A percentile compares a stretch with the other conserved stretches of the same genome.
Evolutionary conservation across 495 filamentous ascomycete genomes (phyloP).

Genomic region (Friedmanniomyces simplex): DNA sequence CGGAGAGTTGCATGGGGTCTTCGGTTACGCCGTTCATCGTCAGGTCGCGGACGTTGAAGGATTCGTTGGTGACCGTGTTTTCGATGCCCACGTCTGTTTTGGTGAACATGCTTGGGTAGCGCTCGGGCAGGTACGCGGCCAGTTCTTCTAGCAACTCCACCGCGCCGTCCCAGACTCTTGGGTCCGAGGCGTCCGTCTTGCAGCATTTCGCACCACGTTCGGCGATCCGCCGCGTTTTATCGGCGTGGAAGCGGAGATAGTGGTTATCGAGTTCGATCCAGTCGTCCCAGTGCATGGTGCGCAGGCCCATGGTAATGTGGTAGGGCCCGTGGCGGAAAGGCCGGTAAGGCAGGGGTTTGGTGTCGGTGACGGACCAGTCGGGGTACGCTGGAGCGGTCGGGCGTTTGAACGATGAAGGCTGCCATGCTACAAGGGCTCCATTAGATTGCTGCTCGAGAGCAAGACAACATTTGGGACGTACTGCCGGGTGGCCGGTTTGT

Average conservation of each 20-base stretch:
- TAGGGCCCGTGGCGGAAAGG: slow-evolving; percentile 78
- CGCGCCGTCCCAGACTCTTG: slow-evolving; percentile 53
- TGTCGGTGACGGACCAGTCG: slow-evolving; percentile 58
- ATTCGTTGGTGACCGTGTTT: slow-evolving; percentile 63
- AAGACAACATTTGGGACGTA: slow-evolving; percentile 12
- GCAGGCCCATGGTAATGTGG: slow-evolving; percentile 75
- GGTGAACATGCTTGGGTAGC: slow-evolving; percentile 65
- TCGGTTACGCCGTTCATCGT: slow-evolving; percentile 46
- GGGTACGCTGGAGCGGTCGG: slow-evolving; percentile 58
- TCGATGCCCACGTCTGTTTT: slow-evolving; percentile 56
- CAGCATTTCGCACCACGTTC: slow-evolving; percentile 64
- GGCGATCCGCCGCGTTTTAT: slow-evolving; percentile 59
- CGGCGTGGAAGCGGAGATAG: slow-evolving; percentile 62
- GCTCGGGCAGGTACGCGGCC: slow-evolving; percentile 62
- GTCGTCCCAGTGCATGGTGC: slow-evolving; percentile 65
- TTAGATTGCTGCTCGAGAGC: no score
- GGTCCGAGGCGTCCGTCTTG: slow-evolving; percentile 55
- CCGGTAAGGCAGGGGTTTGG: slow-evolving; percentile 73
- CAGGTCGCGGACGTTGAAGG: slow-evolving; percentile 55
- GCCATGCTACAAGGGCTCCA: slow-evolving; percentile 48
- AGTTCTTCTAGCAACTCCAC: slow-evolving; percentile 74
- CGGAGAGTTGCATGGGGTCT: slow-evolving; percentile 67
- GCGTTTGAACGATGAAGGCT: slow-evolving; percentile 54
- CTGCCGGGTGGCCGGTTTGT: slow-evolving; percentile 27
- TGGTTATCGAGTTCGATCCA: slow-evolving; percentile 90